Evolutionary conservation across 2,329 filamentous ascomycete genomes (phyloP).

Genomic region (Trichoderma brevicompactum): DNA sequence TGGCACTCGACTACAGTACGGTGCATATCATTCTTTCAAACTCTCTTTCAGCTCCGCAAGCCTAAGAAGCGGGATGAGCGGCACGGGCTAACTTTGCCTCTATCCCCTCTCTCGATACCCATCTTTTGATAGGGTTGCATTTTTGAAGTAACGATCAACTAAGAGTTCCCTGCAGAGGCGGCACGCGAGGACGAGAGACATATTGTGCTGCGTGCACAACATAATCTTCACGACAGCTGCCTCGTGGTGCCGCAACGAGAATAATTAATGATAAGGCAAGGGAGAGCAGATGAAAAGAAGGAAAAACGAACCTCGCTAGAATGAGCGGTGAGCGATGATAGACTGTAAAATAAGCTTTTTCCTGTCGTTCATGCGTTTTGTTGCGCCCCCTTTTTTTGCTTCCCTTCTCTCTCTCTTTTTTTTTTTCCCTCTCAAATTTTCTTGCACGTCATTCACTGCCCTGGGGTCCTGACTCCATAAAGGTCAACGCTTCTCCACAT

Average conservation of each 20-base stretch:
- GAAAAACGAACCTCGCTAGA: slow-evolving; percentile 4
- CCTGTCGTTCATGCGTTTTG: slow-evolving; percentile 9
- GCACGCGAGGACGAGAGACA: slow-evolving; percentile 7
- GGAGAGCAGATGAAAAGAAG: slow-evolving; percentile 5
- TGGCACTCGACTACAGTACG: neutral
- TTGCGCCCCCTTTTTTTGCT: slow-evolving; percentile 5
- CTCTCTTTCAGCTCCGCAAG: slow-evolving; percentile 4
- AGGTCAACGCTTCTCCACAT: slow-evolving; percentile 17
- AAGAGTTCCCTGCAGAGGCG: slow-evolving; percentile 23
- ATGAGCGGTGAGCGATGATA: slow-evolving; percentile 25
- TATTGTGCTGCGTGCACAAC: neutral
- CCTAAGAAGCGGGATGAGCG: slow-evolving; percentile 7
- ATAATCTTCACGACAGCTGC: neutral
- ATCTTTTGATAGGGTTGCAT: slow-evolving; percentile 15
- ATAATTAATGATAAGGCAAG: neutral
- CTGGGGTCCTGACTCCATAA: neutral
- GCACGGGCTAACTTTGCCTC: neutral
- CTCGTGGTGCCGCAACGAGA: neutral
- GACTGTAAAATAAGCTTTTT: neutral
- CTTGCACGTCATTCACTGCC: neutral
- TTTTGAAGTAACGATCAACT: slow-evolving; percentile 30
- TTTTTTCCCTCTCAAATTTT: neutral
- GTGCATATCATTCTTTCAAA: slow-evolving; percentile 4
- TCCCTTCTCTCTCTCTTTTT: neutral
- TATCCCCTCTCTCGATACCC: neutral